Base-by-base conservation (phyloP, 768 basidiomycete genomes). In the Candolleomyces aberdarensis region DNA sequence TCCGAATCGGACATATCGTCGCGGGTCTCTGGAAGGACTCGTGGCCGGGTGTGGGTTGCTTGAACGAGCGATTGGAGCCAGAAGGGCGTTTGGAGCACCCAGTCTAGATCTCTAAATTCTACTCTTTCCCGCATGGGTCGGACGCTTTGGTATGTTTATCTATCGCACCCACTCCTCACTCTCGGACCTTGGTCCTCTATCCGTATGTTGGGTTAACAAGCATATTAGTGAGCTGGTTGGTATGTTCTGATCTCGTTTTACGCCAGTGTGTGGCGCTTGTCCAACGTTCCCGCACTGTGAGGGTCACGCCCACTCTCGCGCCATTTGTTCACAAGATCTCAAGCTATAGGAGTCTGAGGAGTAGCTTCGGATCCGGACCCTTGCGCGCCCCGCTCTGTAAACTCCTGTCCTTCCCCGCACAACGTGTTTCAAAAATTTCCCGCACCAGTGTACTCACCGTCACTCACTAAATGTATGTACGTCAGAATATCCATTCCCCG, bases 11-110 rank as follows among this genome's bases (percentile, higher is more conserved):
- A 56, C 40, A 56, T 39, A 8, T 56, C 40, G 54, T 56, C 54
- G 54, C 54, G 54, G 54, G 32, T 56, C 8, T 56, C 41, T 56
- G 54, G 54, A 56, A 56, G 54, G 54, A 56, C 54, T 43, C 54
- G 54, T 56, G 54, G 54, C 11, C 54, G 54, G 54, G 54, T 56
- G 54, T 22, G 54, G n/a, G 54, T 56, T 56, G 36, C 54, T 43
- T 56, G 39, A 56, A 56, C 22, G 39, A 36, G 54, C 19, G 6
- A 31, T 15, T 56, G 54, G 54, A 56, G 54, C 54, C 54, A 43
- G 19, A 17, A 56, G 17, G 36, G 40, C 54, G 54, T 56, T 56
- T 22, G 17, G 40, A 19, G 40, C 20, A 36, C 39, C 13, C 31
- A 13, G 17, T 56, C 41, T 36, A 40, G 19, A 19, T 22, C 22